Conservation (phyloP, 345 rosid species). For the Corymbia maculata region DNA sequence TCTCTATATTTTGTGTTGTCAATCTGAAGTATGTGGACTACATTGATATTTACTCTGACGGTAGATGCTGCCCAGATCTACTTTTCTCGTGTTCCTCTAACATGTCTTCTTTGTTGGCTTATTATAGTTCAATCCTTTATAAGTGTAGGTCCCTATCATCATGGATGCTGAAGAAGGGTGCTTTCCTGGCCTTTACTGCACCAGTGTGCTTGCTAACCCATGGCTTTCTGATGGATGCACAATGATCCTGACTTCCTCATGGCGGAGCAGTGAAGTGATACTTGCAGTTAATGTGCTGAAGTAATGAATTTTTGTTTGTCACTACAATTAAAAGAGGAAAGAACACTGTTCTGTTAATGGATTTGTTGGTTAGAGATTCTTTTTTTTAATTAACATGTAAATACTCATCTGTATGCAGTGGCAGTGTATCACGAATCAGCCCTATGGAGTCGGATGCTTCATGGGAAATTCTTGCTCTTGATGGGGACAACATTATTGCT, state of each 20-base stretch:
- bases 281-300: constrained; percentile 59
- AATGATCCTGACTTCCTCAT: constrained; percentile 59
- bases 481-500: constrained; percentile 64
- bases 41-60: not conserved
- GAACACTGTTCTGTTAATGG: not conserved
- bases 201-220: constrained; percentile 38
- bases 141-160: constrained; percentile 54
- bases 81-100: not conserved
- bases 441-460: constrained; percentile 52
- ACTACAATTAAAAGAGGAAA: not conserved
- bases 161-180: constrained; percentile 54
- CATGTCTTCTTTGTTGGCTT: not conserved
- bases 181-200: constrained; percentile 81
- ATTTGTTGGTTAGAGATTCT: not conserved
- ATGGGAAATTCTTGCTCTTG: constrained; percentile 59
- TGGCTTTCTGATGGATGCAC: constrained; percentile 94
- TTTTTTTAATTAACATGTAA: not conserved
- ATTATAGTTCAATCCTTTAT: not conserved
- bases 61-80: not conserved
- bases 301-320: constrained; percentile 15
- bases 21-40: not conserved
- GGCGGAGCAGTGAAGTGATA: constrained; percentile 67
- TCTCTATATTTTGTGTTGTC: not conserved
- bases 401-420: constrained; percentile 30
- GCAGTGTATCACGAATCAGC: constrained; percentile 53